Evolutionary conservation across 1,284 basidiomycete genomes (phyloP).

Genomic region (Thecaphora frezii): DNA sequence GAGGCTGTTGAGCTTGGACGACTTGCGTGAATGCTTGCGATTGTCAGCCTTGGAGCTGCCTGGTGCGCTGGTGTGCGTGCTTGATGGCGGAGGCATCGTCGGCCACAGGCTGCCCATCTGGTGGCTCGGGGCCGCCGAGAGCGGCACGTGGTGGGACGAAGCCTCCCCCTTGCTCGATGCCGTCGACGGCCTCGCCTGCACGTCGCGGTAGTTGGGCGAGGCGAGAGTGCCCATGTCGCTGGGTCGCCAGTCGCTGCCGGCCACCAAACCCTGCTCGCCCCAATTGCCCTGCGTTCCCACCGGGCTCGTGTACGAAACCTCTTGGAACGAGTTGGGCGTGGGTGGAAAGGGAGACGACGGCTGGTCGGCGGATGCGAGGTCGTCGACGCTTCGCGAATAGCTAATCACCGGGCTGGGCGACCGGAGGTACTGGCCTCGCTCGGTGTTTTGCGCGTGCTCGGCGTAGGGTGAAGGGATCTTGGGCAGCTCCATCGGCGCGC

Average conservation of each 20-base stretch:
- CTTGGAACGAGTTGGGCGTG: constrained; percentile 4
- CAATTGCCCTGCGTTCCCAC: constrained; percentile 16
- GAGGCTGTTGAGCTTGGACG: constrained; percentile 27
- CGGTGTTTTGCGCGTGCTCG: constrained; percentile 12
- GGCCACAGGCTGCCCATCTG: not conserved
- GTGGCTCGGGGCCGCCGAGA: constrained; percentile 9
- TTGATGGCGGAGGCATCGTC: constrained; percentile 24
- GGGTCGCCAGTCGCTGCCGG: constrained; percentile 28
- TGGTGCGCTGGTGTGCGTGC: constrained; percentile 9
- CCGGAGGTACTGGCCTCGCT: constrained; percentile 29
- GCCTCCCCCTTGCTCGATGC: constrained; percentile 12
- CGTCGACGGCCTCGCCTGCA: not conserved
- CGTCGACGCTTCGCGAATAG: constrained; percentile 51
- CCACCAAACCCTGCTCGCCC: constrained; percentile 42
- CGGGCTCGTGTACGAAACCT: not conserved
- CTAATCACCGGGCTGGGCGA: constrained; percentile 41
- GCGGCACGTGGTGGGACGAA: constrained; percentile 14
- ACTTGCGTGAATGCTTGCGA: constrained; percentile 28
- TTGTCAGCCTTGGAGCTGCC: constrained; percentile 2
- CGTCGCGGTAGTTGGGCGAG: constrained; percentile 12
- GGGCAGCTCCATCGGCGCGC: constrained; percentile 23
- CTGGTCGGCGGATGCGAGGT: constrained; percentile 27
- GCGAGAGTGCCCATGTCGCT: constrained; percentile 42
- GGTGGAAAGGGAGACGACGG: constrained; percentile 14
- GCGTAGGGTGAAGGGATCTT: constrained; percentile 20